Evolutionary conservation across 345 rosid genomes (phyloP).

Genomic region (Salix purpurea): DNA sequence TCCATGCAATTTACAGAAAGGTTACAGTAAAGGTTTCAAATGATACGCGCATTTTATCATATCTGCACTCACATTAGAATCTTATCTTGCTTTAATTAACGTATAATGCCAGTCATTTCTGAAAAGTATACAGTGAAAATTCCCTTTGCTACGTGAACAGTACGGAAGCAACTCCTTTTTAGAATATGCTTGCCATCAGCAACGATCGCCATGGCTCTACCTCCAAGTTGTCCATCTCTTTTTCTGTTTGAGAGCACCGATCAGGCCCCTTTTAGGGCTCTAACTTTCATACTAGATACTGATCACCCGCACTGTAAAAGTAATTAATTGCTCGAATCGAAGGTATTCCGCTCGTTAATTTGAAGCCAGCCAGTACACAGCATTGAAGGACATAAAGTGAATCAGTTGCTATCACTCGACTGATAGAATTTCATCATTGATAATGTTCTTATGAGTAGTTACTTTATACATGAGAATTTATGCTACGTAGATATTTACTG

Average conservation of each 20-base stretch:
- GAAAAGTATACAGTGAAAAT: background rate
- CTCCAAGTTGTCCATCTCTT: background rate
- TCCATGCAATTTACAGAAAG: background rate
- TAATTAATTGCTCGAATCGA: background rate
- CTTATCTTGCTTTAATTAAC: constrained; percentile 5
- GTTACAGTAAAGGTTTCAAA: background rate
- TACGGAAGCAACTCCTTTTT: background rate
- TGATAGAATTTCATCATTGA: too few species aligned
- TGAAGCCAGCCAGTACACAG: constrained; percentile 6
- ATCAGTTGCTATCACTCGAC: too few species aligned
- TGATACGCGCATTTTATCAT: background rate
- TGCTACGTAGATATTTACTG: too few species aligned
- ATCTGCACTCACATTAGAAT: constrained; percentile 20
- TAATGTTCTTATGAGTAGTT: too few species aligned
- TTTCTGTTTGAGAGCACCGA: background rate
- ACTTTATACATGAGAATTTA: too few species aligned
- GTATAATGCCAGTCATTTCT: constrained; percentile 15
- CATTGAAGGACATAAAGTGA: background rate
- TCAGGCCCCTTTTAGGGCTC: background rate
- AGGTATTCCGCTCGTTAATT: background rate
- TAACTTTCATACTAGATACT: background rate
- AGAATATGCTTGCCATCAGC: constrained; percentile 12
- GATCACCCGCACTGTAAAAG: background rate
- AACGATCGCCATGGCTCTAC: background rate
- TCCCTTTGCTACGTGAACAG: background rate